Evolutionary conservation across 2,329 filamentous ascomycete species (phyloP).

Genomic region (Orbilia javanica): DNA sequence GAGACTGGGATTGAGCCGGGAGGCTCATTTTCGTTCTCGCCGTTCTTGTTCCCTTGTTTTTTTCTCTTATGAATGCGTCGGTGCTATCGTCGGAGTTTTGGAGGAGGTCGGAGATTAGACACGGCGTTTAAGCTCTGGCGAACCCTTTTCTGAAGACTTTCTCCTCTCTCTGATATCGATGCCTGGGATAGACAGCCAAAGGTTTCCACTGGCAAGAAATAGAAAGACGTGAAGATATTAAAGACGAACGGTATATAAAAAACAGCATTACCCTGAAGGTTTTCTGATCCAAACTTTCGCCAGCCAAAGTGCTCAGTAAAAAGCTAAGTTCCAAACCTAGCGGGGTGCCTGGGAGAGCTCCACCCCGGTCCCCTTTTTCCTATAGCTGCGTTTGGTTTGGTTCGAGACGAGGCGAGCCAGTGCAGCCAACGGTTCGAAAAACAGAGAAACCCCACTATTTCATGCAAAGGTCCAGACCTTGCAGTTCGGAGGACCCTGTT

Average conservation of each 20-base stretch:
- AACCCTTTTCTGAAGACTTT: not conserved
- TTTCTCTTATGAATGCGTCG: not conserved
- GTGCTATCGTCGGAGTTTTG: not conserved
- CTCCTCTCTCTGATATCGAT: too few species aligned
- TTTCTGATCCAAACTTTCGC: constrained; percentile 11
- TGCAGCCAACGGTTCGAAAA: constrained; percentile 27
- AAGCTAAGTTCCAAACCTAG: too few species aligned
- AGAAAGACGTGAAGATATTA: not conserved
- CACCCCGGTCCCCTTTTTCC: constrained; percentile 3
- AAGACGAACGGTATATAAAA: too few species aligned
- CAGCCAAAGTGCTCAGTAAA: too few species aligned
- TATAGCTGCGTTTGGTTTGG: constrained; percentile 12
- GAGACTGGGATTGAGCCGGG: constrained; percentile 23
- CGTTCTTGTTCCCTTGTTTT: not conserved
- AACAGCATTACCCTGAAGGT: too few species aligned
- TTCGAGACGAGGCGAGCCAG: constrained; percentile 39
- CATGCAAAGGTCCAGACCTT: constrained; percentile 21
- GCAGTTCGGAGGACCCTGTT: constrained; percentile 22
- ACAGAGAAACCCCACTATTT: constrained; percentile 48
- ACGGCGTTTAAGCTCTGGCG: constrained; percentile 2
- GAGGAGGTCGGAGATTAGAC: constrained; percentile 35
- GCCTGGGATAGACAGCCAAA: not conserved
- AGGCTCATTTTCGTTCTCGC: constrained; percentile 27
- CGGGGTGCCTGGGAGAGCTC: constrained; percentile 29
- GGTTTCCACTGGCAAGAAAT: not conserved